These are phyloP conservation scores for Penicillium sp. DNA, from an alignment of 2,329 filamentous ascomycete species.

Conservation along the genomic window DNA sequence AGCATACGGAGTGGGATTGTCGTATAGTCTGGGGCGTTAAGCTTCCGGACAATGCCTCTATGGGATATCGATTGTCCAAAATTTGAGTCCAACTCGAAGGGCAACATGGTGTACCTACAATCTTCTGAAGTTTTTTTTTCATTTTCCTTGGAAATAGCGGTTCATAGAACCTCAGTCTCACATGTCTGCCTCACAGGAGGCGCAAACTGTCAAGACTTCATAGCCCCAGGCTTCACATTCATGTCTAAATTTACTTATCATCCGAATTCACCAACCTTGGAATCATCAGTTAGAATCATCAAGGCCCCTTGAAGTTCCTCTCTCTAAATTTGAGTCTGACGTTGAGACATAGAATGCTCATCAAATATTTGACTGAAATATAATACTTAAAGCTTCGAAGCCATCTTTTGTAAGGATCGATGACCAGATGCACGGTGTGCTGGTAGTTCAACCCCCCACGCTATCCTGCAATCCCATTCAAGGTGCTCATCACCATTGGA, in stretches of 20 bases:
- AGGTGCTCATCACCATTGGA: slow-evolving; percentile 15
- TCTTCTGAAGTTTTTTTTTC: too few species aligned
- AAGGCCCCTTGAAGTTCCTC: too few species aligned
- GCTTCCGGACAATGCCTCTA: slow-evolving; percentile 20
- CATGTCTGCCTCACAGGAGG: too few species aligned
- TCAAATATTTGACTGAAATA: background rate
- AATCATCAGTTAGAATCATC: too few species aligned
- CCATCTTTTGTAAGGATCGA: slow-evolving; percentile 19
- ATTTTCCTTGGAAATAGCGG: background rate
- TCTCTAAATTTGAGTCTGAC: too few species aligned
- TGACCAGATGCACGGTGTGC: slow-evolving; percentile 20
- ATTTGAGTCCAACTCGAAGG: background rate
- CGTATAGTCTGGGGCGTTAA: slow-evolving; percentile 32
- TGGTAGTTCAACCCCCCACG: slow-evolving; percentile 23
- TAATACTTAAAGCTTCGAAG: slow-evolving; percentile 12
- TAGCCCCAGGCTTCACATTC: too few species aligned
- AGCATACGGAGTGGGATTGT: slow-evolving; percentile 31
- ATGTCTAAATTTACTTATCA: too few species aligned
- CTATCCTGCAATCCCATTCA: slow-evolving; percentile 24
- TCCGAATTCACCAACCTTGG: too few species aligned
- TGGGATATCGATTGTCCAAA: slow-evolving; percentile 11
- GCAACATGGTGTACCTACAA: background rate
- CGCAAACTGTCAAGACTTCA: too few species aligned
- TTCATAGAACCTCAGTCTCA: background rate
- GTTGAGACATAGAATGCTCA: background rate